Evolutionary conservation across 441 rosid species (phyloP), one percentile per base, ranked within the genome.

Genomic region (Cnidoscolus chayamansa): DNA sequence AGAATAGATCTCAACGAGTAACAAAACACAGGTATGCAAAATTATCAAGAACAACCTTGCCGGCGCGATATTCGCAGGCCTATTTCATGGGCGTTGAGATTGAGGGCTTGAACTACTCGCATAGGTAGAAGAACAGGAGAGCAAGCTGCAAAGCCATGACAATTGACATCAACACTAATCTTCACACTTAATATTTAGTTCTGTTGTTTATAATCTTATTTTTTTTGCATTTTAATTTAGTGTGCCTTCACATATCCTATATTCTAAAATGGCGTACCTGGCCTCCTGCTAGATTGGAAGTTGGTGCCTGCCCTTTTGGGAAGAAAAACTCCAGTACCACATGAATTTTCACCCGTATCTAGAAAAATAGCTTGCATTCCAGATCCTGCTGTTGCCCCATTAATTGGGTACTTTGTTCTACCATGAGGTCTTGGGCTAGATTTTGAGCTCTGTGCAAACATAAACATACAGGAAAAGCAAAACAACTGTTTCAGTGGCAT

Each of bases 261-360:
- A 68, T 13, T 10, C 40, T 32, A 19, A 9, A 16, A 10, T 13
- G n/a, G 31, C 4, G 40, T 77, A 89, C 97, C 90, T 80, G 97
- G 81, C 71, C 76, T 92, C 76, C 79, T 88, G 72, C 61, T 70
- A 0, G 81, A 35, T 62, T 74, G 86, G 2, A 74, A 69, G 70
- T 72, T 79, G 57, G 78, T 68, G 50, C 84, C 84, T 0, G 77
- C 72, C 48, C 78, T 78, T 30, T 67, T 83, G 1, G 99, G 99
- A 62, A 92, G 87, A 74, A 92, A 94, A 61, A 94, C 98, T 48
- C 98, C 99, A 32, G 99, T 94, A 6, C 99, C 98, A 19, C 86
- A 66, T 49, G 94, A 73, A 70, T 76, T 83, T 15, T 83, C 70
- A 16, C 91, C 88, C 0, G 94, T 81, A 61, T 84, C 94, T 56